Percentiles rank a stretch among this genome's conserved stretches.
Evolutionary conservation across 331 rosid genomes (phyloP).

Genomic region (Stylosanthes scabra): DNA sequence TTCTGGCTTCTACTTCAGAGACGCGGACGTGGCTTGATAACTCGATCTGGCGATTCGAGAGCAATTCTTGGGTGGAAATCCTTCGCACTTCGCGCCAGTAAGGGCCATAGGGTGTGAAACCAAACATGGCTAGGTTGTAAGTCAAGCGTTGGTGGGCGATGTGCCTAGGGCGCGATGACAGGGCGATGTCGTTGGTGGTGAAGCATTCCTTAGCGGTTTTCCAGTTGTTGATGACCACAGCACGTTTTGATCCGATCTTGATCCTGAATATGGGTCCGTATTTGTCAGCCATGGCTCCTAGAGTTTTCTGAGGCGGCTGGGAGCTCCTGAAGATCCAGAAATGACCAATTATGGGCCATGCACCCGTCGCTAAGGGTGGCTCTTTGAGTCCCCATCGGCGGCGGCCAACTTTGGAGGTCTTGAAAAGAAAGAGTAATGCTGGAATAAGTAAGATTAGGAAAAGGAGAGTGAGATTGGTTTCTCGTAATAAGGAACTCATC

Average conservation of each 20-base stretch:
- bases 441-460: no score
- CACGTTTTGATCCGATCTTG: constrained; percentile 47
- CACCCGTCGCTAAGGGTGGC: no score
- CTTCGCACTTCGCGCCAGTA: constrained; percentile 60
- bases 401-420: no score
- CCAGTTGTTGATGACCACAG: constrained; percentile 50
- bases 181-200: constrained; percentile 49
- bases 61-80: constrained; percentile 37
- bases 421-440: no score
- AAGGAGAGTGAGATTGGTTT: no score
- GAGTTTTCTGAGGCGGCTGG: constrained; percentile 43
- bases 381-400: no score
- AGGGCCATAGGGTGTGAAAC: constrained; percentile 46
- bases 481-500: no score
- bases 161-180: constrained; percentile 57
- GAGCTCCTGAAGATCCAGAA: constrained; percentile 35
- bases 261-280: constrained; percentile 56
- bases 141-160: constrained; percentile 31
- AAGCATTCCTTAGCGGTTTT: constrained; percentile 65
- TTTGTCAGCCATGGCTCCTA: constrained; percentile 57
- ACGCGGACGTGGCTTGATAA: constrained; percentile 36
- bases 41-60: constrained; percentile 52
- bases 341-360: constrained; percentile 41
- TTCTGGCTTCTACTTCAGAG: constrained; percentile 39
- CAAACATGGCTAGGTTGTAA: constrained; percentile 54